Base-by-base conservation (phyloP, 1,284 basidiomycete species). In the Rhodotorula sp. region DNA sequence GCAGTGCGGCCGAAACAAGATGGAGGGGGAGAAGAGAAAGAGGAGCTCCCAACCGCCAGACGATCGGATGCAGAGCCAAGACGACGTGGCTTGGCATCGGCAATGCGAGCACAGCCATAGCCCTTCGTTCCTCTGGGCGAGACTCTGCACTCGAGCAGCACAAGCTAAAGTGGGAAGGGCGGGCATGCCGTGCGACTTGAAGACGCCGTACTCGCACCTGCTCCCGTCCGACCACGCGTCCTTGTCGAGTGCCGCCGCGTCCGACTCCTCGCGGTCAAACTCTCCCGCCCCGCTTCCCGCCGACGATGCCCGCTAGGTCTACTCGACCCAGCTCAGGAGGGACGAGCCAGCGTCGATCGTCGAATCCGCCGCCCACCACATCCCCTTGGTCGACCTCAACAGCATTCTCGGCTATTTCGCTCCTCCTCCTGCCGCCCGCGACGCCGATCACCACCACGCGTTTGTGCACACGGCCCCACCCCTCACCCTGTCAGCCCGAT, bases 381-480 rank as follows among this genome's bases (percentile, higher is more conserved):
- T 57, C 64, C 60, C 64, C 1, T 54, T 65, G 53, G 26, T 46
- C 26, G 63, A 62, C 57, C 24, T 62, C 46, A 66, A 66, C 56
- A 60, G 62, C 61, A 44, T 46, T 62, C 4, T 45, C 66, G 60
- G 62, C 48, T n/a, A n/a, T 61, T 62, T 63, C 42, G 66, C n/a
- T n/a, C n/a, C n/a, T n/a, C n/a, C 33, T 7, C 30, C 26, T 33
- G 37, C 0, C 5, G 48, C 30, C 20, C 6, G 15, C 24, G 30
- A 6, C 60, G 24, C 24, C 7, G 30, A 55, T 17, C 6, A 18
- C n/a, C 71, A 70, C 37, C 73, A 74, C 64, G 70, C 73, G 4
- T 74, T 74, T 61, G 73, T 70, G 5, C 73, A 75, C 60, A 70
- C 73, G 17, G 53, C 71, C 15, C 57, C 74, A 1, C 71, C 74